These are phyloP conservation scores for Beauveria rudraprayagi DNA, from an alignment of 2,329 filamentous ascomycete species.

Conservation along the genomic window DNA sequence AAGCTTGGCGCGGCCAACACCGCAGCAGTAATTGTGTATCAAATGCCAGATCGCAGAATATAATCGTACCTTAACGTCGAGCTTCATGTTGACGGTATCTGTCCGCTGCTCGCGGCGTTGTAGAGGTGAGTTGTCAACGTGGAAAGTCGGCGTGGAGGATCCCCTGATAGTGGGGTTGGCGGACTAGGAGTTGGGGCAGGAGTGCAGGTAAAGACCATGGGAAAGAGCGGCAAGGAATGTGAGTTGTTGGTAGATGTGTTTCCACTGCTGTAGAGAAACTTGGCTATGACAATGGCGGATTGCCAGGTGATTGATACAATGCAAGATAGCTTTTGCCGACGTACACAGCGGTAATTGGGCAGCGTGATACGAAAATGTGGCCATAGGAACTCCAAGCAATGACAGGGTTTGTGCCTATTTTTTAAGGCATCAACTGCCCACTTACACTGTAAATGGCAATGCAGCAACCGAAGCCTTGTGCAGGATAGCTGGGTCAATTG, in stretches of 20 bases:
- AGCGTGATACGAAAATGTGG: conserved; percentile 9
- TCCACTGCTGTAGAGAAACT: not conserved
- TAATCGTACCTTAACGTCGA: conserved; percentile 34
- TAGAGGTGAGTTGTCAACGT: conserved; percentile 6
- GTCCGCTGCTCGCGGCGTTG: conserved; percentile 12
- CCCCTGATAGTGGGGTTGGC: conserved; percentile 14
- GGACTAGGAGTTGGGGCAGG: conserved; percentile 6
- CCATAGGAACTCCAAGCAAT: conserved; percentile 1
- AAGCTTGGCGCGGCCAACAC: not conserved
- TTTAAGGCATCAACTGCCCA: not conserved
- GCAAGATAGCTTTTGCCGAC: not conserved
- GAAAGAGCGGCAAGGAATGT: not conserved
- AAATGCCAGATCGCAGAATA: not conserved
- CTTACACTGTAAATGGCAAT: not conserved
- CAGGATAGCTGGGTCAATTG: too few species aligned
- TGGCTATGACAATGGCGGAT: not conserved
- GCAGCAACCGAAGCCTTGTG: not conserved
- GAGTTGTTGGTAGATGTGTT: not conserved
- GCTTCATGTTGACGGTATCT: conserved; percentile 29
- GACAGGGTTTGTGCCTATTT: not conserved
- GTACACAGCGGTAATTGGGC: not conserved
- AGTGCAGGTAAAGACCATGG: not conserved
- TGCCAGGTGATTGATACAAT: not conserved
- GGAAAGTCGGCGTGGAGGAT: conserved; percentile 12
- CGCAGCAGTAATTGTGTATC: not conserved